Evolutionary conservation across 495 filamentous ascomycete genomes (phyloP), one percentile per base, ranked within the genome.

Genomic region (Hypoxylon trugodes): DNA sequence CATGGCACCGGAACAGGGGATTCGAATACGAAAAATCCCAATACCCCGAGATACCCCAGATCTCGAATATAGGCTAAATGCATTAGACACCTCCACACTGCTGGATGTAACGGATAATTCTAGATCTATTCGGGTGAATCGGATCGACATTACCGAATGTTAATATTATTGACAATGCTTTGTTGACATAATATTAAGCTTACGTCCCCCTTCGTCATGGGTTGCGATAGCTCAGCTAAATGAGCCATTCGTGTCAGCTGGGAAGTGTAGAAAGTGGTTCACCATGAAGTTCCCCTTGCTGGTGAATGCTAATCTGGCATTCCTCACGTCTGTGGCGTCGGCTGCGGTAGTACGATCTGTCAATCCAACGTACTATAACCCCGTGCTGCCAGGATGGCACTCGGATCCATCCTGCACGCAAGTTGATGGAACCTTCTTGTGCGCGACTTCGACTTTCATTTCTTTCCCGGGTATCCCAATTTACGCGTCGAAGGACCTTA

Each of bases 371-470:
- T 76, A 69, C 61, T 61, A 59, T 45, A 76, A 76, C 58, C 74
- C 74, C 0, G 61, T 74, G 8, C 55, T 76, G 0, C 63, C 74
- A 4, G 74, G 74, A 1, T 76, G 72, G 72, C 73, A 76, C 50
- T 70, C 69, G 5, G 73, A 76, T 25, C 73, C 73, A 6, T 71
- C 67, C 2, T 76, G 73, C 52, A 62, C 59, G 9, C 63, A 69
- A 5, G 67, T 71, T 16, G 45, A 68, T 47, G 69, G 63, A 24
- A 75, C 61, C 24, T 76, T 74, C 61, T 76, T 69, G 68, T 73
- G 70, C 61, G 71, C 62, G 21, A 72, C 71, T 0, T 76, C 74
- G 10, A 75, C 70, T 13, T 76, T 76, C 49, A 72, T 75, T 19
- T 59, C 69, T 1, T 76, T 76, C 59, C 74, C 74, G 1, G 74